A percentile compares a stretch with the other conserved stretches of the same genome.
Conservation (phyloP, 2,329 filamentous ascomycete species). For the Colletotrichum shisoi region DNA sequence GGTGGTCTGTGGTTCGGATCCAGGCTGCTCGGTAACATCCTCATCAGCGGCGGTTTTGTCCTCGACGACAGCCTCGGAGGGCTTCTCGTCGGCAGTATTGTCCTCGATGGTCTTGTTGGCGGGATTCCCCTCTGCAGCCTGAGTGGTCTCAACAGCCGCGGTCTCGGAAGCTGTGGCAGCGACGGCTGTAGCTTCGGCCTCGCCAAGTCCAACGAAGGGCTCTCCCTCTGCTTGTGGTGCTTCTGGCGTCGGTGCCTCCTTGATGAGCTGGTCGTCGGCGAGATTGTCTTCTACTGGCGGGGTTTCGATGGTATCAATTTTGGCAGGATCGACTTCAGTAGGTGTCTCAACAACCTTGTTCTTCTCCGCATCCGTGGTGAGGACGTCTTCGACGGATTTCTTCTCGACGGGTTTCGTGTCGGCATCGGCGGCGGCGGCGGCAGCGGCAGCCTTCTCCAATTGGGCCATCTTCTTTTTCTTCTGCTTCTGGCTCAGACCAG, state of each 20-base stretch:
- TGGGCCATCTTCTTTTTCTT: constrained; percentile 35
- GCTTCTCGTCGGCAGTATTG: background rate
- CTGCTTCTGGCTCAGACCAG: constrained; percentile 19
- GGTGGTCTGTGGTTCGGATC: background rate
- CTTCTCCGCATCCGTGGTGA: background rate
- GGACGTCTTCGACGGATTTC: background rate
- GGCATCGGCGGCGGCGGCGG: constrained; percentile 1
- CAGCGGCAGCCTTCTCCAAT: constrained; percentile 8
- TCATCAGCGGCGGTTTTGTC: constrained; percentile 33
- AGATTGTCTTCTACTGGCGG: background rate
- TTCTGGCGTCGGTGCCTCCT: constrained; percentile 25
- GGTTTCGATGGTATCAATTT: background rate
- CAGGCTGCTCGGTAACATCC: background rate
- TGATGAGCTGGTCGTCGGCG: constrained; percentile 1
- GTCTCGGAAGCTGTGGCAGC: background rate
- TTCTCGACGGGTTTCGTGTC: background rate
- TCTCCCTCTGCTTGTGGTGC: constrained; percentile 40
- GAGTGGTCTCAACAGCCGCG: background rate
- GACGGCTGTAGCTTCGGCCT: background rate
- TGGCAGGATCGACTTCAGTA: background rate
- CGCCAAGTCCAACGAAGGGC: constrained; percentile 6
- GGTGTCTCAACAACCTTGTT: background rate
- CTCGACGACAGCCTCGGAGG: background rate
- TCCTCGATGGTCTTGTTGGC: background rate
- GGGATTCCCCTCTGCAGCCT: background rate